A percentile compares a stretch with the other conserved stretches of the same genome.
phyloP scores from a whole-genome alignment of 352 stramenopile genomes.

The Globisporangium parvum region DNA sequence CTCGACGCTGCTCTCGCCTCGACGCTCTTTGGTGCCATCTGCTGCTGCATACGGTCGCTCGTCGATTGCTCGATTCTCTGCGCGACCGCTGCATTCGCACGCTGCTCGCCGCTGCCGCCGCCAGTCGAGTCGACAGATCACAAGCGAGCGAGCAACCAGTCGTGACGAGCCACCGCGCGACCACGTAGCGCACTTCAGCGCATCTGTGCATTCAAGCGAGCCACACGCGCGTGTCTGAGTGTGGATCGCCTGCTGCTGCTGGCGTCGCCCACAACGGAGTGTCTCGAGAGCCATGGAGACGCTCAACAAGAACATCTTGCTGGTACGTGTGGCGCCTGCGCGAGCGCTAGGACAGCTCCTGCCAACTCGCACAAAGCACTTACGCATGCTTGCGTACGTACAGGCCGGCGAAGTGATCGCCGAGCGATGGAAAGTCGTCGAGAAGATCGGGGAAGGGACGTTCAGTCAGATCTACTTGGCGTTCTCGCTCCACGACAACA shows the following conservation, averaged over 20 bases:
- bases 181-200: neutral
- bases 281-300: slow-evolving; percentile 28
- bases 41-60: no score
- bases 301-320: slow-evolving; percentile 81
- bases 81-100: neutral
- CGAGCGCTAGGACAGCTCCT: neutral
- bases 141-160: no score
- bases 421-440: slow-evolving; percentile 76
- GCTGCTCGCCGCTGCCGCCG: no score
- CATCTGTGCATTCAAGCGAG: neutral
- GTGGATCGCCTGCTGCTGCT: neutral
- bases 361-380: neutral
- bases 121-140: neutral
- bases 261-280: neutral
- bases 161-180: neutral
- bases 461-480: slow-evolving; percentile 89
- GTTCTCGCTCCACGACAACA: slow-evolving; percentile 62
- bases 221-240: no score
- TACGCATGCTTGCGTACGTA: neutral
- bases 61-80: no score
- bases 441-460: slow-evolving; percentile 87
- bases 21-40: no score
- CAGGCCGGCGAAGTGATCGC: slow-evolving; percentile 80
- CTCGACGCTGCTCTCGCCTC: no score
- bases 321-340: slow-evolving; percentile 27